Percentiles rank a stretch among this genome's conserved stretches.
Conservation (phyloP, 2,329 filamentous ascomycete species). For the Chalaropsis thielavioides region DNA sequence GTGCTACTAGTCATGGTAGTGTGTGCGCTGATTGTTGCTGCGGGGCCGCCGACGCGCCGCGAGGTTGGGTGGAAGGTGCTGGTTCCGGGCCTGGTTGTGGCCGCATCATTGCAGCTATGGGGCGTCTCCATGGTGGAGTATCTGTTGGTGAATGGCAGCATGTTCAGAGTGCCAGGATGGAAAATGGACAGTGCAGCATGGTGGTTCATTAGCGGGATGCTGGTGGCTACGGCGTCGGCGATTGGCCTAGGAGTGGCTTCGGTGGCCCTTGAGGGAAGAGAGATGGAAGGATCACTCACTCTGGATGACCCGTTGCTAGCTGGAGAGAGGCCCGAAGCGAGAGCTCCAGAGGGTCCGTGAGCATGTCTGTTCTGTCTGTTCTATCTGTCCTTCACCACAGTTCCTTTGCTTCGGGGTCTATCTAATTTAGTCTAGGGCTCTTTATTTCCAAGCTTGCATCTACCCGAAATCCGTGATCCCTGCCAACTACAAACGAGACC, state of each 20-base stretch:
- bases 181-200: slow-evolving; percentile 10
- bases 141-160: slow-evolving; percentile 29
- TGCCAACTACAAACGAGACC: background rate
- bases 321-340: slow-evolving; percentile 1
- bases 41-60: slow-evolving; percentile 64
- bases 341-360: background rate
- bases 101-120: slow-evolving; percentile 8
- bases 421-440: too few relatives aligned
- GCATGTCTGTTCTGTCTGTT: background rate
- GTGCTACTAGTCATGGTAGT: slow-evolving; percentile 69
- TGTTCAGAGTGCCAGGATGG: slow-evolving; percentile 14
- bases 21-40: slow-evolving; percentile 60
- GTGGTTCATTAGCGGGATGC: slow-evolving; percentile 13
- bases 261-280: slow-evolving; percentile 7
- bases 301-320: slow-evolving; percentile 11
- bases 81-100: slow-evolving; percentile 41
- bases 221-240: slow-evolving; percentile 9
- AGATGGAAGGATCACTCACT: slow-evolving; percentile 11
- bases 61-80: slow-evolving; percentile 73
- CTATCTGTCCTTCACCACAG: background rate
- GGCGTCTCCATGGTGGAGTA: slow-evolving; percentile 56
- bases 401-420: too few relatives aligned
- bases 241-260: slow-evolving; percentile 7
- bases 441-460: too few relatives aligned
- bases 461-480: too few relatives aligned